Evolutionary conservation across 2,329 filamentous ascomycete species (phyloP).

Genomic region (Arthrobotrys sphaeroides): DNA sequence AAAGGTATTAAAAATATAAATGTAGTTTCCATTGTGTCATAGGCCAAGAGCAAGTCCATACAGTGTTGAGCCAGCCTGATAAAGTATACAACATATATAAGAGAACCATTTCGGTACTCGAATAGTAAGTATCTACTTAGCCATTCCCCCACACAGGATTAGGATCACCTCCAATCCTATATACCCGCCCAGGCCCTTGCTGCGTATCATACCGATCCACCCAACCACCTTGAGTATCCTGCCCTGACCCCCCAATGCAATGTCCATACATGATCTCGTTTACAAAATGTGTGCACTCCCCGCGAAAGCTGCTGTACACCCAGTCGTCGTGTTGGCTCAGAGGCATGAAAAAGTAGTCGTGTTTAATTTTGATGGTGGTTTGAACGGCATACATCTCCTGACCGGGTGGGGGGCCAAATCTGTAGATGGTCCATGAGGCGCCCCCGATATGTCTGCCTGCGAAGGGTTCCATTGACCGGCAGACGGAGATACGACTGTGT

Average conservation of each 20-base stretch:
- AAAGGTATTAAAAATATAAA: too few relatives aligned
- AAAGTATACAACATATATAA: too few relatives aligned
- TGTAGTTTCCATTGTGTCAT: too few relatives aligned
- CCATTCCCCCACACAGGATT: too few relatives aligned
- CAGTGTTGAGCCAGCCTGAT: too few relatives aligned
- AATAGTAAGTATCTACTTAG: too few relatives aligned
- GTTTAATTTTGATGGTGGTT: not conserved
- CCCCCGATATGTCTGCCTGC: not conserved
- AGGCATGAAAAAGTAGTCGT: not conserved
- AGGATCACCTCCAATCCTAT: too few relatives aligned
- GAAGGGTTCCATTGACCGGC: not conserved
- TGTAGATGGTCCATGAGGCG: not conserved
- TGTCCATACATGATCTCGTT: not conserved
- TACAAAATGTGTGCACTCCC: not conserved
- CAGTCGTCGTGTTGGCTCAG: not conserved
- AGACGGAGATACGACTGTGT: not conserved
- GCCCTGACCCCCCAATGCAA: not conserved
- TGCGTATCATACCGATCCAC: not conserved
- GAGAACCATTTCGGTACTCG: too few relatives aligned
- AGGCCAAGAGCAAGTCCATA: too few relatives aligned
- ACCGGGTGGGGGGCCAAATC: not conserved
- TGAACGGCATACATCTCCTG: not conserved
- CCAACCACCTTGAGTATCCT: not conserved
- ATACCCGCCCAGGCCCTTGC: too few relatives aligned
- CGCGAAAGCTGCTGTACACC: not conserved